phyloP scores from a whole-genome alignment of 2,329 filamentous ascomycete genomes.

The Aspergillus caelatus region DNA sequence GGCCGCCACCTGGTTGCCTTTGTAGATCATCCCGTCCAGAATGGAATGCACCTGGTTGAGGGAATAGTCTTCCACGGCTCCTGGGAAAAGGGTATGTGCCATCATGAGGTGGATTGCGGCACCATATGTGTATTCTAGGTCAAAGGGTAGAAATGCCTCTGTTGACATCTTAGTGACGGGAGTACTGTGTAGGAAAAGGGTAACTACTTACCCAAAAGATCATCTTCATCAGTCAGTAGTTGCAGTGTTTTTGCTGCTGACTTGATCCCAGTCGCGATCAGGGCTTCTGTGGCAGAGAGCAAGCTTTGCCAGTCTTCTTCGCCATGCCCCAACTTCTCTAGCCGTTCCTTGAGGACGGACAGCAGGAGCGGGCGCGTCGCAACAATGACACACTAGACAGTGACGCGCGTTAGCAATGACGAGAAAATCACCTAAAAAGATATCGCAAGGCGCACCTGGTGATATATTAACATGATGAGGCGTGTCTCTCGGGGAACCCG shows the following conservation, averaged over 20 bases:
- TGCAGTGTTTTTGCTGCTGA: neutral
- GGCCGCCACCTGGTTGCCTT: neutral
- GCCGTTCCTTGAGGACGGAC: neutral
- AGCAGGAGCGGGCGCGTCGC: neutral
- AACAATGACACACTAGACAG: neutral
- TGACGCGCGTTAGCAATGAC: neutral
- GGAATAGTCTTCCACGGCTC: neutral
- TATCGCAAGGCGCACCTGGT: neutral
- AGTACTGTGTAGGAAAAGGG: too few species aligned
- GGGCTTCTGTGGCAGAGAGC: neutral
- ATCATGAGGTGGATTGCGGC: neutral
- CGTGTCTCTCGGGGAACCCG: neutral
- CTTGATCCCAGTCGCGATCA: neutral
- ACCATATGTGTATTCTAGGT: neutral
- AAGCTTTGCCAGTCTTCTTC: neutral
- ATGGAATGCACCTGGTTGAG: neutral
- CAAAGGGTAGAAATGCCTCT: neutral
- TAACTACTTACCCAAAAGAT: neutral
- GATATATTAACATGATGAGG: neutral
- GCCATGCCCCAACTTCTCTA: neutral
- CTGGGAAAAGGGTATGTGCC: neutral
- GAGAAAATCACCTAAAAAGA: rapidly evolving
- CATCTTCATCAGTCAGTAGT: neutral
- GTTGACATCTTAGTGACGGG: neutral
- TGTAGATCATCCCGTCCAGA: neutral